Evolutionary conservation across 129 eudicot species (phyloP), one percentile per base, ranked within the genome.

Genomic region (Pulicaria dysenterica): DNA sequence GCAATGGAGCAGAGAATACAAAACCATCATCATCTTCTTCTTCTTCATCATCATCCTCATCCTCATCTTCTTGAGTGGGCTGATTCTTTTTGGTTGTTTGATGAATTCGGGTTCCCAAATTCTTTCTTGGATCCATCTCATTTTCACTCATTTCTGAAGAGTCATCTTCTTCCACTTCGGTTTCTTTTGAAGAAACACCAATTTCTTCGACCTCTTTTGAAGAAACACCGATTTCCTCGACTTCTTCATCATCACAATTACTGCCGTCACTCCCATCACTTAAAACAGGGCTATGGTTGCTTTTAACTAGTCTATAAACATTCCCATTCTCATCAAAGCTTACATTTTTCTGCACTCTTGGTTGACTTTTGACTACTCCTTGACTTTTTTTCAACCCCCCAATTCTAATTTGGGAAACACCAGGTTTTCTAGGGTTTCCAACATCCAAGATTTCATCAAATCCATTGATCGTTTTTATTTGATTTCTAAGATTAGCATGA

Each of bases 301-400:
- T 79, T 61, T 66, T 72, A 44, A 83, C 53, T 17, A 85, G 77
- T 71, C 85, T 74, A 67, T 79, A 86, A 70, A 79, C 89, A 76
- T 87, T 83, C 45, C 89, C 96, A 83, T 92, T 73, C 50, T 92
- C 94, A 5, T 79, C 92, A 90, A 93, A 93, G 65, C 79, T 84
- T 15, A 93, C 98, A 72, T 61, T 84, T 77, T 85, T 90, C 86
- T 84, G 87, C 54, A 16, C 83, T 56, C 83, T 78, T 5, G 49
- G 76, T 80, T 75, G 69, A 41, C 81, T 73, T 48, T 74, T 83
- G 64, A 43, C 79, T 67, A 69, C 85, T 58, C 61, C 67, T 54
- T 68, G 54, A 67, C 80, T 77, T 54, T 78, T 89, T 64, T 51
- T 31, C 84, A 86, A 72, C 36, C 68, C 85, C 61, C 79, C 82